Evolutionary conservation across 208 protist species (phyloP).

Genomic region (Lotmaria passim): DNA sequence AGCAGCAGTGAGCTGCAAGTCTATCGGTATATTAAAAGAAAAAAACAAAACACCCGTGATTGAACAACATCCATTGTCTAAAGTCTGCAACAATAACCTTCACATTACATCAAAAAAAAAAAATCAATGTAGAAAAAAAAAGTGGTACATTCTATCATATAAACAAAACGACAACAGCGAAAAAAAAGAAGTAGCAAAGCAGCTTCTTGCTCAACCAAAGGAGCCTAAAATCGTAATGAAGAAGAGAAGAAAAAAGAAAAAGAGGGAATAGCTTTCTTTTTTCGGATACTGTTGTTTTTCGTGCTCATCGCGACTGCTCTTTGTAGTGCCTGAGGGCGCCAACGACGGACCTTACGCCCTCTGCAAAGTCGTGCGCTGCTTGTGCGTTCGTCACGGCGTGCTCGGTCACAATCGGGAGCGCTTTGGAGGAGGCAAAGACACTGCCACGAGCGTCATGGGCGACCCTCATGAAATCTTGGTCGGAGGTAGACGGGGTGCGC

Average conservation of each 20-base stretch:
- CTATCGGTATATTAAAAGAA: too few species aligned
- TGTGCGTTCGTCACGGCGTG: slow-evolving; percentile 28
- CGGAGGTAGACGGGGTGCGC: neutral
- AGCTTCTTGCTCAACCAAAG: too few species aligned
- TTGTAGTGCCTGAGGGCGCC: slow-evolving; percentile 20
- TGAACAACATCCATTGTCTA: too few species aligned
- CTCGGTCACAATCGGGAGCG: slow-evolving; percentile 28
- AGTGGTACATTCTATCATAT: neutral
- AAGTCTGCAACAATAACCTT: neutral
- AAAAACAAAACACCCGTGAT: too few species aligned
- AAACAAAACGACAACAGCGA: neutral
- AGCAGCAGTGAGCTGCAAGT: too few species aligned
- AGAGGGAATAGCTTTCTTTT: slow-evolving; percentile 17
- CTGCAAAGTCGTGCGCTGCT: slow-evolving; percentile 31
- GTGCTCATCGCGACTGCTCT: neutral
- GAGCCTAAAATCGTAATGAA: too few species aligned
- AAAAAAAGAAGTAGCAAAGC: neutral
- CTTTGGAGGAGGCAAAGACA: neutral
- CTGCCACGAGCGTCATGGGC: neutral
- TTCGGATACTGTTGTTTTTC: neutral
- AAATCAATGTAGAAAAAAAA: neutral
- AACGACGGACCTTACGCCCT: slow-evolving; percentile 22
- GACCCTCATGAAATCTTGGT: neutral
- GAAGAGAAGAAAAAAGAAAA: neutral
- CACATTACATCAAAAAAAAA: slow-evolving; percentile 3